Conservation (phyloP, 345 rosid species). For the Syzygium jambos region DNA sequence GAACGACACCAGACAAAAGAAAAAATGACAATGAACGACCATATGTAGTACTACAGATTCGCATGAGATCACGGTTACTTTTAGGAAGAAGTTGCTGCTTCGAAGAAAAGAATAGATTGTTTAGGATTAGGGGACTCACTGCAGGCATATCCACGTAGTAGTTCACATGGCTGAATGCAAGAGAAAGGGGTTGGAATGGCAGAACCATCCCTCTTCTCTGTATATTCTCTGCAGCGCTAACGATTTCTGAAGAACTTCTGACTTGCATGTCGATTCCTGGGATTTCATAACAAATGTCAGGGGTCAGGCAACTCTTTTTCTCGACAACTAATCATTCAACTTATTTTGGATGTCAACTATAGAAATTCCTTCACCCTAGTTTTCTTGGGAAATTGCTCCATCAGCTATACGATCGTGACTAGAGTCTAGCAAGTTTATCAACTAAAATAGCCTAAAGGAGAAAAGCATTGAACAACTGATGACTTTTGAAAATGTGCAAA, state of each 20-base stretch:
- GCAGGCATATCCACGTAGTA: constrained; percentile 78
- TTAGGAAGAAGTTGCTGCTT: background rate
- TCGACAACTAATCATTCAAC: background rate
- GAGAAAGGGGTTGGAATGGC: constrained; percentile 76
- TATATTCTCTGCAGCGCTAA: background rate
- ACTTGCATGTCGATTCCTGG: background rate
- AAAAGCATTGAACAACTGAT: background rate
- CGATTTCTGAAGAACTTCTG: constrained; percentile 4
- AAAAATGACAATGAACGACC: background rate
- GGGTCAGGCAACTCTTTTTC: background rate
- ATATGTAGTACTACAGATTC: background rate
- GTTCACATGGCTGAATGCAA: constrained; percentile 58
- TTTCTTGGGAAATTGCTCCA: background rate
- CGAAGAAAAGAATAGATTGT: background rate
- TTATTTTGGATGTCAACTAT: background rate
- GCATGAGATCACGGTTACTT: background rate
- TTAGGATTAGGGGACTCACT: constrained; percentile 26
- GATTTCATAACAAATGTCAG: background rate
- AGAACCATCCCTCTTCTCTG: constrained; percentile 68
- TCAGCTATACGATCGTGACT: background rate
- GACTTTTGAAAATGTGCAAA: constrained; percentile 1
- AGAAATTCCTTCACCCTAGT: background rate
- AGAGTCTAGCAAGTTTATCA: background rate
- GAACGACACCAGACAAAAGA: background rate
- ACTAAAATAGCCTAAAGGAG: background rate